Base-by-base conservation (phyloP, 2,329 filamentous ascomycete genomes). In the Trichoderma polysporum region DNA sequence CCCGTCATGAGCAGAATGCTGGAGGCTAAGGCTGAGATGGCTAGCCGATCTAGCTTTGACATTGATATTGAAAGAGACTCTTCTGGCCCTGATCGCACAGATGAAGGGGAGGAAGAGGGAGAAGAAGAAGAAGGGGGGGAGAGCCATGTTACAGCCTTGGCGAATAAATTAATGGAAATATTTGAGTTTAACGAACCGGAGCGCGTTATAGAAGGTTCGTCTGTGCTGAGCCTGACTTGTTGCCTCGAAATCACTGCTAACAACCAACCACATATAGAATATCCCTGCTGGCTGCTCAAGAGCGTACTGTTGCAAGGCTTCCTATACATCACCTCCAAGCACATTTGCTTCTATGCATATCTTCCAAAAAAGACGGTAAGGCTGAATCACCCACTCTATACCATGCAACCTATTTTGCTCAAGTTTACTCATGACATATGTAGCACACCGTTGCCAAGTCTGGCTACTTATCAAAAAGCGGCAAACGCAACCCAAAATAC, bases 301-400 rank as follows among this genome's bases (percentile, higher is more conserved):
- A 97, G 91, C 74, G 93, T 97, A 52, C 82, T 98, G 33, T 85
- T 98, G 9, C 93, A 97, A 76, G 95, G 95, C 6, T 97, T 95
- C 76, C 90, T 99, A 85, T 98, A 98, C 79, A 92, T 99, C 74
- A 98, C 95, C 0, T 85, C 91, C 69, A 91, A 90, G 72, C 95
- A 99, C 76, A 91, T 98, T 69, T 97, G 94, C 79, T 99, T 98
- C 77, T 98, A 97, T 76, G 93, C 95, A 45, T 97, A 97, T 76
- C 85, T 98, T n/a, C 93, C 93, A 7, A 96, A 94, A 82, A 97
- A 95, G 83, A 88, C 91, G 60, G 91, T 91, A 83, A 79, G 89
- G 74, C 25, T 31, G 19, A n/a, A 3, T 1, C 8, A 6, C 57
- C 25, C 6, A 8, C 2, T n/a, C 3, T 41, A 6, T 27, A 2